Percentiles rank a stretch among this genome's conserved stretches.
phyloP scores from a whole-genome alignment of 2,329 filamentous ascomycete genomes.

The Setomelanomma holmii region DNA sequence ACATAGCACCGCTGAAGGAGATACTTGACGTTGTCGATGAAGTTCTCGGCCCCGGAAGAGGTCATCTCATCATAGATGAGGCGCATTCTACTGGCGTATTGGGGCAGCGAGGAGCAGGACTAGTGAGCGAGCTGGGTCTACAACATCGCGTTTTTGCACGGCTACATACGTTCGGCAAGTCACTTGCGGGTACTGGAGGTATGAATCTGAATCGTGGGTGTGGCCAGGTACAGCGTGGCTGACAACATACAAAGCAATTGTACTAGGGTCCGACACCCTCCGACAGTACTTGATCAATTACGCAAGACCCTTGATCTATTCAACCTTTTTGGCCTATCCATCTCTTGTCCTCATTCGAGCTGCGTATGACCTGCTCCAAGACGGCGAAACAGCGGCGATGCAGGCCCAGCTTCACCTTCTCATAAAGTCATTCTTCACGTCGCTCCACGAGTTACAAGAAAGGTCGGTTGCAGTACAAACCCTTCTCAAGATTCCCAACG shows the following conservation, averaged over 20 bases:
- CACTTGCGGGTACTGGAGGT: constrained; percentile 74
- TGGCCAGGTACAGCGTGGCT: too few relatives aligned
- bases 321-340: constrained; percentile 52
- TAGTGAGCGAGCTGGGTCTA: constrained; percentile 61
- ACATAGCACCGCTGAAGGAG: constrained; percentile 68
- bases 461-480: constrained; percentile 14
- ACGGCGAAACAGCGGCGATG: constrained; percentile 27
- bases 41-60: constrained; percentile 64
- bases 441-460: constrained; percentile 18
- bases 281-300: constrained; percentile 49
- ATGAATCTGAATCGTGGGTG: too few relatives aligned
- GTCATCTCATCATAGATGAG: constrained; percentile 71
- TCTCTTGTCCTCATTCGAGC: constrained; percentile 50
- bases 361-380: constrained; percentile 36
- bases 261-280: constrained; percentile 39
- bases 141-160: constrained; percentile 64
- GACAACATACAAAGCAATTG: constrained; percentile 34
- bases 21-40: constrained; percentile 66
- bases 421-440: constrained; percentile 27
- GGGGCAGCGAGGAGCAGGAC: constrained; percentile 62
- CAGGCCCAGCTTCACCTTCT: constrained; percentile 33
- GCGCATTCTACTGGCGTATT: constrained; percentile 71
- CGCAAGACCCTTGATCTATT: constrained; percentile 52
- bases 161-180: constrained; percentile 72
- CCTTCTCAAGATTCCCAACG: constrained; percentile 29